phyloP scores from a whole-genome alignment of 768 basidiomycete genomes.

The Udeniomyces megalosporus region DNA sequence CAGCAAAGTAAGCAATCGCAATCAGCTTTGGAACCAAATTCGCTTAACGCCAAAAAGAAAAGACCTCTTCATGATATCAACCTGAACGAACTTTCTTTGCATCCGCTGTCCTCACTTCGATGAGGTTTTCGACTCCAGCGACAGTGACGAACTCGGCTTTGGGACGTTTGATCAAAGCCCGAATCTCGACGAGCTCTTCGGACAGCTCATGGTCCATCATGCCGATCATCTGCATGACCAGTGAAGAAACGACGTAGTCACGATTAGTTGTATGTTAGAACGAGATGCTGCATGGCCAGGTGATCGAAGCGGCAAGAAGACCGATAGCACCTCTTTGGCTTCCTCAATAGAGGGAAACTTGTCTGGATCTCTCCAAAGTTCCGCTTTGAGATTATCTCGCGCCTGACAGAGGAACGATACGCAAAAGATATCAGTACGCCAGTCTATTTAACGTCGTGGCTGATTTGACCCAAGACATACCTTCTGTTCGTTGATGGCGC shows the following conservation, averaged over 20 bases:
- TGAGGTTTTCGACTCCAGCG: conserved; percentile 37
- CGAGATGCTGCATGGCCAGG: no score
- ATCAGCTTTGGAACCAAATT: background rate
- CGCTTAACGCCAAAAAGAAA: background rate
- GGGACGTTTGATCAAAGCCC: conserved; percentile 56
- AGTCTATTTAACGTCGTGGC: no score
- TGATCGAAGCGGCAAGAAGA: no score
- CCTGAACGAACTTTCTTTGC: background rate
- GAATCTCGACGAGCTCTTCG: conserved; percentile 50
- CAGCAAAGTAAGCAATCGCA: conserved; percentile 43
- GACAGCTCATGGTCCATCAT: conserved; percentile 51
- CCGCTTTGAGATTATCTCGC: conserved; percentile 41
- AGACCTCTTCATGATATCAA: no score
- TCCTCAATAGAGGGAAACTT: conserved; percentile 45
- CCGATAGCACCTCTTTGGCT: conserved; percentile 40
- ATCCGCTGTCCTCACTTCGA: background rate
- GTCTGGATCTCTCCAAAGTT: conserved; percentile 48
- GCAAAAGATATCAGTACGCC: no score
- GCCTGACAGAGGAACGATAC: no score
- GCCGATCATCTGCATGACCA: conserved; percentile 41
- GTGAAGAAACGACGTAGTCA: conserved; percentile 8
- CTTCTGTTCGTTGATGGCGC: conserved; percentile 42
- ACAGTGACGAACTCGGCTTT: conserved; percentile 53
- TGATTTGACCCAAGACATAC: conserved; percentile 37
- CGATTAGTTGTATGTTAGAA: no score